Conservation (phyloP, 106 monocot species). For the Hemerocallis citrina region DNA sequence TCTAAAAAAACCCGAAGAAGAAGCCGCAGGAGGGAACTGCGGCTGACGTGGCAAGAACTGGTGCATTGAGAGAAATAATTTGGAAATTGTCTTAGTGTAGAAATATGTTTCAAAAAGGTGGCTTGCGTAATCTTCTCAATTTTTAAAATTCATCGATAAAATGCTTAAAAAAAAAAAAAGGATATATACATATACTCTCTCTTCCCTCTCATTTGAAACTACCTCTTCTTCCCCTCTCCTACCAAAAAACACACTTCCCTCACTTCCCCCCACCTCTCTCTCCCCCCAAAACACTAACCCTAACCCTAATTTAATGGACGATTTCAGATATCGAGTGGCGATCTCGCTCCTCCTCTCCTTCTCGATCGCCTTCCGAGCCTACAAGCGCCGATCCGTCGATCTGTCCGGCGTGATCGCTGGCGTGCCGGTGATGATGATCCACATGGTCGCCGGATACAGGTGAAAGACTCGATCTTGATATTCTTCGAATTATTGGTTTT, state of each 20-base stretch:
- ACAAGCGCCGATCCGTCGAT: constrained; percentile 41
- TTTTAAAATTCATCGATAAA: background rate
- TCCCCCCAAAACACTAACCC: constrained; percentile 1
- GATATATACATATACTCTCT: too few species aligned
- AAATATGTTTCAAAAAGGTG: too few species aligned
- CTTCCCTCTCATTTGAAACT: background rate
- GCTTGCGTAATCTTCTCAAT: too few species aligned
- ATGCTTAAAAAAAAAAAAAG: too few species aligned
- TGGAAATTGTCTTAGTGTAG: too few species aligned
- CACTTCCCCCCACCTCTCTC: background rate
- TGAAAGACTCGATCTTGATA: background rate
- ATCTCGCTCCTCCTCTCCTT: constrained; percentile 23
- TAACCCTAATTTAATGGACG: constrained; percentile 1
- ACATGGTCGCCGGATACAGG: constrained; percentile 46
- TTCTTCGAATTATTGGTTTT: background rate
- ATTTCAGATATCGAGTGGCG: constrained; percentile 12
- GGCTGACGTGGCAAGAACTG: too few species aligned
- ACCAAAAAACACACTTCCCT: background rate
- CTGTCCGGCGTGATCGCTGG: constrained; percentile 36
- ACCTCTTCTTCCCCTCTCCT: background rate
- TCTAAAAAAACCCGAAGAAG: too few species aligned
- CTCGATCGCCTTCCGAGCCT: constrained; percentile 26
- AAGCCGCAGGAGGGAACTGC: too few species aligned
- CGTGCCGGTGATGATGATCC: constrained; percentile 38
- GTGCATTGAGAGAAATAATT: too few species aligned